Conservation (phyloP, 352 stramenopile species). For the Sclerospora graminicola region DNA sequence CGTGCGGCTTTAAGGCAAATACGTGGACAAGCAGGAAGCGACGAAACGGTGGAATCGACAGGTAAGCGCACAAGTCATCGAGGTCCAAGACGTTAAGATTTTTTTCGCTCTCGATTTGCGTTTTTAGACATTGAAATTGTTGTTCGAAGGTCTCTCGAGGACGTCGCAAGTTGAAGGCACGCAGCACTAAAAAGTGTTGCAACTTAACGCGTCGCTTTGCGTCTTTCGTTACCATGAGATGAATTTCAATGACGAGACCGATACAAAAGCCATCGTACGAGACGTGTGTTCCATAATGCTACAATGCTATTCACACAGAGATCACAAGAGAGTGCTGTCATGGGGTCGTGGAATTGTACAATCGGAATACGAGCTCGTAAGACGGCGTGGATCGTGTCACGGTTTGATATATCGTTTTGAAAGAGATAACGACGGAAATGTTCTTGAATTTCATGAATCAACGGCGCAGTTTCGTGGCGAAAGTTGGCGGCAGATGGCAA, state of each 20-base stretch:
- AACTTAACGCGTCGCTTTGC: background rate
- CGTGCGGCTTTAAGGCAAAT: slow-evolving; percentile 29
- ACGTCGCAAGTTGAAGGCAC: slow-evolving; percentile 70
- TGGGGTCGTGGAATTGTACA: slow-evolving; percentile 40
- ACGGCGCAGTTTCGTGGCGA: slow-evolving; percentile 22
- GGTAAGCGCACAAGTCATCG: slow-evolving; percentile 52
- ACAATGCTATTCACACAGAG: slow-evolving; percentile 77
- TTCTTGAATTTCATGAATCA: slow-evolving; percentile 56
- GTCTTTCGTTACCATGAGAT: slow-evolving; percentile 1
- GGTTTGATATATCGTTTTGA: slow-evolving; percentile 5
- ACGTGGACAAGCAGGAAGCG: slow-evolving; percentile 44
- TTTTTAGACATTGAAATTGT: slow-evolving; percentile 52
- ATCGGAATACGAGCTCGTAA: slow-evolving; percentile 56
- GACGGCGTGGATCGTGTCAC: slow-evolving; percentile 13
- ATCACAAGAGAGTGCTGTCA: slow-evolving; percentile 38
- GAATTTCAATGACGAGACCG: too few relatives aligned
- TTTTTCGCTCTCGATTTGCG: slow-evolving; percentile 8
- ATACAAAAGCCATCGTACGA: slow-evolving; percentile 31
- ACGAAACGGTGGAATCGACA: slow-evolving; percentile 57
- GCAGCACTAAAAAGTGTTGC: background rate
- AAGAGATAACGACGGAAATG: slow-evolving; percentile 54
- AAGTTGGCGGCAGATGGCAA: slow-evolving; percentile 41
- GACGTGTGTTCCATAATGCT: slow-evolving; percentile 69
- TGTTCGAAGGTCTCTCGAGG: slow-evolving; percentile 43
- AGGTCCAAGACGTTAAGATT: slow-evolving; percentile 32